phyloP scores from a whole-genome alignment of 768 basidiomycete species.

The Mycena vitilis region DNA sequence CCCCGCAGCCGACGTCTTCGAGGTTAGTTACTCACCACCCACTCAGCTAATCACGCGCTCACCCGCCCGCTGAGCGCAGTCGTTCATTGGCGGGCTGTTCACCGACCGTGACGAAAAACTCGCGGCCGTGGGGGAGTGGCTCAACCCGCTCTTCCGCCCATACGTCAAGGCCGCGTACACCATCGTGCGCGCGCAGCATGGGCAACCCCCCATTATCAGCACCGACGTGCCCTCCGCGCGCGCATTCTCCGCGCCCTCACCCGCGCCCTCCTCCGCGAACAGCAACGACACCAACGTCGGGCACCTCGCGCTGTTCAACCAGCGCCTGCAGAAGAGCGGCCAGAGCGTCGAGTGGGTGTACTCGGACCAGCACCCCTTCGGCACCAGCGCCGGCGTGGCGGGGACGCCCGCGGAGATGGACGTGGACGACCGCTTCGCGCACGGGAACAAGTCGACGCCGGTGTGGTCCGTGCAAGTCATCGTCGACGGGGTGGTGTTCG shows the following conservation, averaged over 20 bases:
- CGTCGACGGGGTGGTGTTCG: conserved; percentile 70
- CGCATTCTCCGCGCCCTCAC: conserved; percentile 29
- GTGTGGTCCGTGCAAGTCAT: conserved; percentile 78
- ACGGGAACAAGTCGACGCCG: conserved; percentile 70
- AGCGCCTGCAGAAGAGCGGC: conserved; percentile 69
- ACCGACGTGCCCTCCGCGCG: conserved; percentile 22
- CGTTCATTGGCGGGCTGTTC: conserved; percentile 85
- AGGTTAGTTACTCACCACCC: conserved; percentile 56
- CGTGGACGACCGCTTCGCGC: conserved; percentile 25
- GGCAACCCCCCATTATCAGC: conserved; percentile 60
- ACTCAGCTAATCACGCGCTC: not conserved
- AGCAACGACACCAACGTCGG: conserved; percentile 52
- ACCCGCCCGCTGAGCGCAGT: conserved; percentile 50
- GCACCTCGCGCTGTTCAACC: conserved; percentile 85
- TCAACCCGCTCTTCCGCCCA: conserved; percentile 70
- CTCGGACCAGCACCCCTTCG: conserved; percentile 49
- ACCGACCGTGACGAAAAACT: conserved; percentile 69
- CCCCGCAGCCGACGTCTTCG: conserved; percentile 77
- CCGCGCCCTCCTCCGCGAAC: conserved; percentile 38
- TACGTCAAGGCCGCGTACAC: conserved; percentile 73
- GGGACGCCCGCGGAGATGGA: conserved; percentile 20
- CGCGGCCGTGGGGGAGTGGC: conserved; percentile 66
- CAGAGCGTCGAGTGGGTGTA: conserved; percentile 80
- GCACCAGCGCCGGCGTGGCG: not conserved
- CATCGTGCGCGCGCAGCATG: conserved; percentile 73